Conservation (phyloP, 768 basidiomycete species). For the Termitomyces sp. region DNA sequence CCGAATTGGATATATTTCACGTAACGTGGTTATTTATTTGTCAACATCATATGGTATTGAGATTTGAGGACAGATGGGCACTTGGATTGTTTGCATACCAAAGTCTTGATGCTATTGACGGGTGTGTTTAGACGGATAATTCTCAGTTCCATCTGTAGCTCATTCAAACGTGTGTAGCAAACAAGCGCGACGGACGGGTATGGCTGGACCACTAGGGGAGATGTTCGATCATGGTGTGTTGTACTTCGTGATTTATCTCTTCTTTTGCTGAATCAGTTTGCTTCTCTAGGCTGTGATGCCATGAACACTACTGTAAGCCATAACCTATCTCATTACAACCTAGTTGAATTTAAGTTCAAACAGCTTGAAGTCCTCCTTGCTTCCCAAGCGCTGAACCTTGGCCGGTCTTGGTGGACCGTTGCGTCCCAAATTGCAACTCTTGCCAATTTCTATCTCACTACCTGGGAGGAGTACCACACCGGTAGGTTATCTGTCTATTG, state of each 20-base stretch:
- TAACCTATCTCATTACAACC: neutral
- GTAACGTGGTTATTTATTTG: constrained; percentile 35
- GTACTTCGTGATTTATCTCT: neutral
- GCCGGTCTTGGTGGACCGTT: constrained; percentile 97
- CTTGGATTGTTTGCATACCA: constrained; percentile 90
- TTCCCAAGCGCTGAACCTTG: constrained; percentile 82
- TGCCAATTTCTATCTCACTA: constrained; percentile 77
- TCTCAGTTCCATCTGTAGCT: constrained; percentile 2
- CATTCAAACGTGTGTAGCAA: constrained; percentile 46
- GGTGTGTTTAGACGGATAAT: constrained; percentile 36
- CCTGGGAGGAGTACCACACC: constrained; percentile 87
- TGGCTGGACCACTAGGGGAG: constrained; percentile 96
- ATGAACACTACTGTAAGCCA: constrained; percentile 82
- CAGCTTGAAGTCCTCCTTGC: constrained; percentile 86
- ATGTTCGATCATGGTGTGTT: constrained; percentile 93
- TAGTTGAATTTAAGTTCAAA: neutral
- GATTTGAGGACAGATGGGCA: constrained; percentile 57
- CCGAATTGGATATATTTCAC: constrained; percentile 91
- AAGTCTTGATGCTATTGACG: constrained; percentile 83
- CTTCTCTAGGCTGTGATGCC: constrained; percentile 74
- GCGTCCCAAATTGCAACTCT: constrained; percentile 73
- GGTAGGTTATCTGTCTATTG: constrained; percentile 31
- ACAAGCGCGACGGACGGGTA: constrained; percentile 92
- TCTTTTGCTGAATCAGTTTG: neutral
- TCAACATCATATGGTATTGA: neutral